Percentiles rank a stretch among this genome's conserved stretches.
Evolutionary conservation across 2,329 filamentous ascomycete genomes (phyloP).

Genomic region (Phyllosticta citriasiana): DNA sequence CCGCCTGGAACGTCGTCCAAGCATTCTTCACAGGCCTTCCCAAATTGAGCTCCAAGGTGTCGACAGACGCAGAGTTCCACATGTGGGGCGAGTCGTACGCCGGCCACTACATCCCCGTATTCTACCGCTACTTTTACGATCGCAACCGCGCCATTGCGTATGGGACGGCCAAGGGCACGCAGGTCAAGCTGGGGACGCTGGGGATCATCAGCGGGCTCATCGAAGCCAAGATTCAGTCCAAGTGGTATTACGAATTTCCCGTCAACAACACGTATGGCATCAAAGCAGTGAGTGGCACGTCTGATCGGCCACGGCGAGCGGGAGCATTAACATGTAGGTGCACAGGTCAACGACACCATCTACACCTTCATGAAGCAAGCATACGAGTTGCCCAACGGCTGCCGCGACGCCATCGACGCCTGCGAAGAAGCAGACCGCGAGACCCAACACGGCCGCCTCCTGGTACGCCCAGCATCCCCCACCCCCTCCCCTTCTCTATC

Average conservation of each 20-base stretch:
- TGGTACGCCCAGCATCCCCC: neutral
- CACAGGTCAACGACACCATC: conserved; percentile 33
- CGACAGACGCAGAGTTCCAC: conserved; percentile 44
- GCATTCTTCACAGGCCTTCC: conserved; percentile 30
- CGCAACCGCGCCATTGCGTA: conserved; percentile 44
- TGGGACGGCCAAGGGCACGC: conserved; percentile 36
- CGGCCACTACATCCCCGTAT: conserved; percentile 43
- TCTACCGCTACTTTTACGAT: conserved; percentile 48
- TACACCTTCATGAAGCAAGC: conserved; percentile 36
- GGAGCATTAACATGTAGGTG: too few relatives aligned
- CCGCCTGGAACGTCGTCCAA: conserved; percentile 28
- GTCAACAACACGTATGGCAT: conserved; percentile 48
- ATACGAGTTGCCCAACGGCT: conserved; percentile 40
- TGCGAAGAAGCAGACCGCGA: conserved; percentile 19
- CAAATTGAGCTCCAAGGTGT: conserved; percentile 17
- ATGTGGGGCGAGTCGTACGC: conserved; percentile 40
- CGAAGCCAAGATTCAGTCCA: conserved; percentile 34
- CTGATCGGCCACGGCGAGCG: neutral
- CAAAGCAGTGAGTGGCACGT: conserved; percentile 18
- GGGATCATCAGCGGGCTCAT: conserved; percentile 48
- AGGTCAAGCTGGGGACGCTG: conserved; percentile 44
- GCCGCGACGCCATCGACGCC: conserved; percentile 41
- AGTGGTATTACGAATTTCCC: conserved; percentile 40
- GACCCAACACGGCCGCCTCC: neutral
- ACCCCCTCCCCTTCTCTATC: too few relatives aligned